These are phyloP conservation scores for Purshia tridentata DNA, from an alignment of 306 rosid species.

Conservation along the genomic window DNA sequence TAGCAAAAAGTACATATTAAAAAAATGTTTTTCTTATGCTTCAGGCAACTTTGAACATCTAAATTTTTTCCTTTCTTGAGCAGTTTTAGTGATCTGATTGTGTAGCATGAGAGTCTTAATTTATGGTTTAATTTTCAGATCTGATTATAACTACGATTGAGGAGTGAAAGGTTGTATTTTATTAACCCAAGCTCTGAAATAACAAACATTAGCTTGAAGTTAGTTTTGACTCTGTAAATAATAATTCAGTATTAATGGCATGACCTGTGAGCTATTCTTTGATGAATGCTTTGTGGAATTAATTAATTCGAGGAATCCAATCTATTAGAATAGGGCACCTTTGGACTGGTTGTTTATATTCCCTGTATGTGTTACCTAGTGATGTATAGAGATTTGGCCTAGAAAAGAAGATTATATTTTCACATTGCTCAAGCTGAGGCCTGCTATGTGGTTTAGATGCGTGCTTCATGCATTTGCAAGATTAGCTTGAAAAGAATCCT, in stretches of 20 bases:
- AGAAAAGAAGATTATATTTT: neutral
- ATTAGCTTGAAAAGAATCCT: neutral
- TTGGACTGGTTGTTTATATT: neutral
- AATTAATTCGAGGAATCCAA: neutral
- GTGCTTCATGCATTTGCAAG: neutral
- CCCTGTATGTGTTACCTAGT: neutral
- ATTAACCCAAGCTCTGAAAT: neutral
- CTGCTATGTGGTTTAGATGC: neutral
- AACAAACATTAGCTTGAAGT: neutral
- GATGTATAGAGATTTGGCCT: neutral
- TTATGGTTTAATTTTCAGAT: neutral
- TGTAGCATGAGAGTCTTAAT: neutral
- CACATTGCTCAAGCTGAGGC: slow-evolving; percentile 12
- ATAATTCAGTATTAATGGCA: neutral
- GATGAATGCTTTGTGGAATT: neutral
- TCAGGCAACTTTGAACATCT: neutral
- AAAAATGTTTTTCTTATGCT: neutral
- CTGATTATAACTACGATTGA: neutral
- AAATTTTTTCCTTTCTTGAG: neutral
- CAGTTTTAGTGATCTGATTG: neutral
- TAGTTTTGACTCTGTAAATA: neutral
- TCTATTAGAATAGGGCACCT: neutral
- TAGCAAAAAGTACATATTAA: neutral
- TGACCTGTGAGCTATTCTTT: neutral
- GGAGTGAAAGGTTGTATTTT: neutral